These are phyloP conservation scores for Suhomyces chickasaworum DNA, from an alignment of 1,139 yeast species.

Conservation along the genomic window DNA sequence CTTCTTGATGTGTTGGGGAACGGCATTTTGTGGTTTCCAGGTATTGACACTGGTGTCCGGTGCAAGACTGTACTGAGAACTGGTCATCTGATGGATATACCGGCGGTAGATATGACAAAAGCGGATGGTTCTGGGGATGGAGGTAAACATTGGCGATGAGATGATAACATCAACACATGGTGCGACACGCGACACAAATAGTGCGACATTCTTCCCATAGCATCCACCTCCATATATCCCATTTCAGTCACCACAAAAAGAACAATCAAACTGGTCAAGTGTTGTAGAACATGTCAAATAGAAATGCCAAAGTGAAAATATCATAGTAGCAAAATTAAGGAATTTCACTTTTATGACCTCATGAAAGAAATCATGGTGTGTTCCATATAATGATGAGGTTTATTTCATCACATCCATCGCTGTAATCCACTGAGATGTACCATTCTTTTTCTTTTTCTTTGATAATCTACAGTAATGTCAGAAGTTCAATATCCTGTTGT, in stretches of 20 bases:
- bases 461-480: background rate
- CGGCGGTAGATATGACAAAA: background rate
- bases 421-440: too few relatives aligned
- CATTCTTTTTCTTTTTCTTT: too few relatives aligned
- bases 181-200: constrained; percentile 1
- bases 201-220: constrained; percentile 3
- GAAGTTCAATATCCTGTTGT: background rate
- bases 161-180: background rate
- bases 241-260: too few relatives aligned
- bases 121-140: background rate
- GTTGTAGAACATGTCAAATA: too few relatives aligned
- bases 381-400: too few relatives aligned
- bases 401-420: too few relatives aligned
- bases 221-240: too few relatives aligned
- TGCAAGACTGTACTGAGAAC: constrained; percentile 10
- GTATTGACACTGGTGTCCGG: constrained; percentile 21
- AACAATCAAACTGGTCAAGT: too few relatives aligned
- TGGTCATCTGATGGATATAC: constrained; percentile 4
- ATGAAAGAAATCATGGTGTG: too few relatives aligned
- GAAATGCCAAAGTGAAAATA: too few relatives aligned
- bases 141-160: constrained; percentile 6
- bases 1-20: constrained; percentile 53
- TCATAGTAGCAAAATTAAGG: too few relatives aligned
- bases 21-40: constrained; percentile 64
- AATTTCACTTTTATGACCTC: too few relatives aligned